Conservation (phyloP, 176 grass and related monocot genomes). For the Elaeis guineensis region DNA sequence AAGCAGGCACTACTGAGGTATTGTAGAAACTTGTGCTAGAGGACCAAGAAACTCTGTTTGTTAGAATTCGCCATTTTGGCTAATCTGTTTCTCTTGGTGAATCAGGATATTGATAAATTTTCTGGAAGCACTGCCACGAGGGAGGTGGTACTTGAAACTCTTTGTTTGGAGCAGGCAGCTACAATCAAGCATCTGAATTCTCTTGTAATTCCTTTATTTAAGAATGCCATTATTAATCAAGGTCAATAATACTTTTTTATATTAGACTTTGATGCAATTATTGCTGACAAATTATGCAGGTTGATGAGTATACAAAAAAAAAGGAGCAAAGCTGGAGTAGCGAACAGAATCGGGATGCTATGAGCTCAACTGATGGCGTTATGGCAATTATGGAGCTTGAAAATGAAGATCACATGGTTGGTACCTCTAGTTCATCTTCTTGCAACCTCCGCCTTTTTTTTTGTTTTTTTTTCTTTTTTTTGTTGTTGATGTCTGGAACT, state of each 20-base stretch:
- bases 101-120: conserved; percentile 23
- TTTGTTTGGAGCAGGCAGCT: conserved; percentile 74
- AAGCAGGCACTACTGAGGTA: conserved; percentile 1
- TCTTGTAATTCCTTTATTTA: conserved; percentile 35
- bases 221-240: too few relatives aligned
- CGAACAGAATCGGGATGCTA: not conserved
- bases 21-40: not conserved
- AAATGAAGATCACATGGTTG: conserved; percentile 5
- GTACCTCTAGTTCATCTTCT: too few relatives aligned
- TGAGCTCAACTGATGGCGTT: not conserved
- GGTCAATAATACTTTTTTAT: too few relatives aligned
- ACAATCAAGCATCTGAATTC: conserved; percentile 58
- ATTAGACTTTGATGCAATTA: too few relatives aligned
- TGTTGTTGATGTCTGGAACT: too few relatives aligned
- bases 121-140: conserved; percentile 36
- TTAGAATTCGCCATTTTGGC: too few relatives aligned
- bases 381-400: conserved; percentile 15
- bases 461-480: too few relatives aligned
- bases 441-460: too few relatives aligned
- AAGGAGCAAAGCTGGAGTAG: conserved; percentile 19
- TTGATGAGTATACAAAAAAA: conserved; percentile 45
- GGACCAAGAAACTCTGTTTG: conserved; percentile 5
- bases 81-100: conserved; percentile 11
- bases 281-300: conserved; percentile 21
- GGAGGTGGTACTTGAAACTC: conserved; percentile 67